Evolutionary conservation across 2,329 filamentous ascomycete genomes (phyloP).

Genomic region (Dactylonectria estremocensis): DNA sequence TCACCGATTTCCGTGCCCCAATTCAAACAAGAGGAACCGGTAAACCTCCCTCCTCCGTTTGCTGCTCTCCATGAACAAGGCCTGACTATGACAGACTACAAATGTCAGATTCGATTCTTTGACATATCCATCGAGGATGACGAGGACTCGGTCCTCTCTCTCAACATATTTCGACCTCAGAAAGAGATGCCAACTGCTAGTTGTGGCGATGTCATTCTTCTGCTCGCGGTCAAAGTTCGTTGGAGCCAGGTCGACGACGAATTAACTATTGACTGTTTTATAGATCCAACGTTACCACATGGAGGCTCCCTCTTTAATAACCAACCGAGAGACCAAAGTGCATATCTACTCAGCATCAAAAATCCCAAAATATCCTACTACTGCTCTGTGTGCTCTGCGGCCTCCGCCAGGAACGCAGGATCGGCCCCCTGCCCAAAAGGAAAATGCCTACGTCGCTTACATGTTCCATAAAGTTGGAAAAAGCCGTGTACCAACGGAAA

Average conservation of each 20-base stretch:
- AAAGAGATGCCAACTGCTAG: slow-evolving; percentile 64
- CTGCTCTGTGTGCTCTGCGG: slow-evolving; percentile 53
- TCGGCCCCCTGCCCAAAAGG: slow-evolving; percentile 43
- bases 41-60: slow-evolving; percentile 44
- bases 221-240: slow-evolving; percentile 70
- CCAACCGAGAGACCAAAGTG: slow-evolving; percentile 60
- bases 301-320: slow-evolving; percentile 59
- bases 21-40: slow-evolving; percentile 67
- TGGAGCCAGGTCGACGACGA: slow-evolving; percentile 24
- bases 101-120: slow-evolving; percentile 72
- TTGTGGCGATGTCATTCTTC: slow-evolving; percentile 56
- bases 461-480: slow-evolving; percentile 64
- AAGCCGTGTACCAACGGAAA: slow-evolving; percentile 57
- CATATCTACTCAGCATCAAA: slow-evolving; percentile 58
- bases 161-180: slow-evolving; percentile 74
- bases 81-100: slow-evolving; percentile 64
- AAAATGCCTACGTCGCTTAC: slow-evolving; percentile 63
- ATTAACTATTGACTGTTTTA: slow-evolving; percentile 27
- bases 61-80: background rate
- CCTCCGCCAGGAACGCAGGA: slow-evolving; percentile 36
- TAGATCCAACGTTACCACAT: slow-evolving; percentile 60
- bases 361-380: slow-evolving; percentile 54
- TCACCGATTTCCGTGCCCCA: slow-evolving; percentile 75
- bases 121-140: slow-evolving; percentile 69
- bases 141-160: slow-evolving; percentile 54